Evolutionary conservation across 768 basidiomycete species (phyloP).

Genomic region (Lentinus brumalis): DNA sequence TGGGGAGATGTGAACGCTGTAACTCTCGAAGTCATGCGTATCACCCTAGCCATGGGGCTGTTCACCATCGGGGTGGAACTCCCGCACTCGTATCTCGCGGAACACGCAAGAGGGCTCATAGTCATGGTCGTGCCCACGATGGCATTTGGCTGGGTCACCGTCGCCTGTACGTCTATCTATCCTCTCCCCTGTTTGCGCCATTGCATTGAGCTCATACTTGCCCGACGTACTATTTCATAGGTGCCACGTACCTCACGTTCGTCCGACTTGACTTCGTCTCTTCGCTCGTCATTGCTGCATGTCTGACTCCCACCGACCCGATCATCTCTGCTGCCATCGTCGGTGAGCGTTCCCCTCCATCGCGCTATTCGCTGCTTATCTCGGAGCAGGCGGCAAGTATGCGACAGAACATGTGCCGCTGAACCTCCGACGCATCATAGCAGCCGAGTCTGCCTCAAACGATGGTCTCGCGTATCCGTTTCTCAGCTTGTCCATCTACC

Average conservation of each 20-base stretch:
- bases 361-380: background rate
- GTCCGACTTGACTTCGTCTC: constrained; percentile 67
- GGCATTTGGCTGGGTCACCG: constrained; percentile 83
- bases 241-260: too few species aligned
- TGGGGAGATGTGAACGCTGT: constrained; percentile 69
- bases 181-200: too few species aligned
- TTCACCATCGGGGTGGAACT: constrained; percentile 97
- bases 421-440: constrained; percentile 78
- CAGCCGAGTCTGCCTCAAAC: constrained; percentile 92
- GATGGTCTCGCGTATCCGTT: constrained; percentile 97
- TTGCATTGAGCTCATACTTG: too few species aligned
- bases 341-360: constrained; percentile 37
- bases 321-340: constrained; percentile 87
- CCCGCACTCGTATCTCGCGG: constrained; percentile 79
- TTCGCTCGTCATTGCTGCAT: constrained; percentile 83
- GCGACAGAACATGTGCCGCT: constrained; percentile 69
- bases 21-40: constrained; percentile 83
- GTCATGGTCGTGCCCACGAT: constrained; percentile 81
- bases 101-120: constrained; percentile 71
- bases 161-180: constrained; percentile 47
- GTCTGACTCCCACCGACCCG: constrained; percentile 92
- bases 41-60: constrained; percentile 88
- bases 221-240: too few species aligned
- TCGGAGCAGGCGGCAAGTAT: constrained; percentile 60
- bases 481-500: constrained; percentile 81